Conservation (phyloP, 495 filamentous ascomycete species). For the Neurospora intermedia region DNA sequence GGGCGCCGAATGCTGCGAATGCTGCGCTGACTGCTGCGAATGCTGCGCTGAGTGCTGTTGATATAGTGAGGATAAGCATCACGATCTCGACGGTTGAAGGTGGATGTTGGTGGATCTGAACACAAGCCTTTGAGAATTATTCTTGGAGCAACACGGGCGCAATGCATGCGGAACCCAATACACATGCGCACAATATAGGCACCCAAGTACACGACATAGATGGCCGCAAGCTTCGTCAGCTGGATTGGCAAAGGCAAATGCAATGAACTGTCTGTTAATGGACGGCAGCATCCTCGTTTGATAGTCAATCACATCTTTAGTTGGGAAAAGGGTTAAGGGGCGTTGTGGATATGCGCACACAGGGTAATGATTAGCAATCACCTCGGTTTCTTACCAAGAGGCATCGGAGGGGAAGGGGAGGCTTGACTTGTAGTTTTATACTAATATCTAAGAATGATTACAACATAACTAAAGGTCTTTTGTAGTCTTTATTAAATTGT, state of each 20-base stretch:
- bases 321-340: not conserved
- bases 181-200: not conserved
- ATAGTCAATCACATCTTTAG: not conserved
- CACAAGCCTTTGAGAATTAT: not conserved
- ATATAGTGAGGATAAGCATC: constrained; percentile 4
- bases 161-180: not conserved
- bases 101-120: not conserved
- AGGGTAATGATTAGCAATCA: not conserved
- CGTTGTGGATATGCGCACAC: not conserved
- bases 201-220: not conserved
- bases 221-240: not conserved
- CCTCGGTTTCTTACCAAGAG: not conserved
- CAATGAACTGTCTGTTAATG: not conserved
- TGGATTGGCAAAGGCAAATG: not conserved
- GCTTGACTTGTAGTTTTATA: too few relatives aligned
- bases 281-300: not conserved
- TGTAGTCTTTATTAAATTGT: too few relatives aligned
- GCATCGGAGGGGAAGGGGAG: not conserved
- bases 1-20: constrained; percentile 69
- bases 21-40: constrained; percentile 61
- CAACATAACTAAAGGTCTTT: too few relatives aligned
- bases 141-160: not conserved
- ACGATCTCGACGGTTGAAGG: not conserved
- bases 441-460: too few relatives aligned
- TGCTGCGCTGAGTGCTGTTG: constrained; percentile 48